These are phyloP conservation scores for Parastagonospora avenae DNA, from an alignment of 2,329 filamentous ascomycete genomes.

Conservation along the genomic window DNA sequence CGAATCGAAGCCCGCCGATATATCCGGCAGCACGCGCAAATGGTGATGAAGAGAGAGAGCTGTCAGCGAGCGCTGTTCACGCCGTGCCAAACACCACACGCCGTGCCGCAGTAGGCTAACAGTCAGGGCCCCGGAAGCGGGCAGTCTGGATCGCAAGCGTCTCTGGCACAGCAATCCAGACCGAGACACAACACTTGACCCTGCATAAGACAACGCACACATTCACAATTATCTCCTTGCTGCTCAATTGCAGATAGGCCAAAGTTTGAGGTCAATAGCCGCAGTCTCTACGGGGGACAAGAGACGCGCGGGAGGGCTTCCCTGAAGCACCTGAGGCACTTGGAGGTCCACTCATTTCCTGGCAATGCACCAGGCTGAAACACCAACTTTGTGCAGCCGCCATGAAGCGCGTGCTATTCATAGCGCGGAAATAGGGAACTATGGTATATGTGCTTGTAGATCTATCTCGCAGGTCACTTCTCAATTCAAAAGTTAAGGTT, in stretches of 20 bases:
- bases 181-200: conserved; percentile 12
- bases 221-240: conserved; percentile 6
- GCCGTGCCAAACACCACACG: too few species aligned
- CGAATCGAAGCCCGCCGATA: conserved; percentile 1
- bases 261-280: conserved; percentile 1
- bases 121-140: conserved; percentile 7
- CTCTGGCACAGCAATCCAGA: conserved; percentile 14
- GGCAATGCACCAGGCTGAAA: conserved; percentile 24
- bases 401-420: conserved; percentile 6
- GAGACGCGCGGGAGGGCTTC: conserved; percentile 18
- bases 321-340: neutral
- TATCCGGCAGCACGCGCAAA: conserved; percentile 1
- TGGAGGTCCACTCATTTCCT: conserved; percentile 12
- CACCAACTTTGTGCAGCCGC: conserved; percentile 24
- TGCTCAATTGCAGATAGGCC: neutral
- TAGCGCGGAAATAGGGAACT: neutral
- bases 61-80: neutral
- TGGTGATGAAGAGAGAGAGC: neutral
- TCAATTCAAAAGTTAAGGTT: too few species aligned
- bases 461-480: too few species aligned
- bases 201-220: conserved; percentile 17
- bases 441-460: too few species aligned
- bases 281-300: conserved; percentile 2
- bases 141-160: conserved; percentile 7
- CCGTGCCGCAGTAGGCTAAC: neutral